Evolutionary conservation across 768 basidiomycete species (phyloP).

Genomic region (Mycena alexandri): DNA sequence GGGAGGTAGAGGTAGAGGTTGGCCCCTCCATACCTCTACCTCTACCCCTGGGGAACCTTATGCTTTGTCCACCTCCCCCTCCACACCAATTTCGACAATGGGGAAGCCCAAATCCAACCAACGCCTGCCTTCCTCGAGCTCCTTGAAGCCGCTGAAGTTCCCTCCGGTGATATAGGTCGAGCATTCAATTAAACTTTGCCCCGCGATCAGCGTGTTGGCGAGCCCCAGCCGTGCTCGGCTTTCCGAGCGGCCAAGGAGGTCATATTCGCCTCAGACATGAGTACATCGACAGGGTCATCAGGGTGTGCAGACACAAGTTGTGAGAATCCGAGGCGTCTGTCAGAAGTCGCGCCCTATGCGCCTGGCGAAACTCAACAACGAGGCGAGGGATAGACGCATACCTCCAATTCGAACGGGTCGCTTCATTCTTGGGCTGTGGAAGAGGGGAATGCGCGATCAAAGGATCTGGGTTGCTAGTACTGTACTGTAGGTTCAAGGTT

Average conservation of each 20-base stretch:
- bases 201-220: slow-evolving; percentile 33
- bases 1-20: no score
- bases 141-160: slow-evolving; percentile 36
- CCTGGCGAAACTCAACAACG: slow-evolving; percentile 9
- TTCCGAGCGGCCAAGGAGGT: slow-evolving; percentile 27
- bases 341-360: slow-evolving; percentile 27
- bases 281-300: slow-evolving; percentile 34
- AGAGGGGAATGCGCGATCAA: no score
- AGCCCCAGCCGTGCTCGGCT: slow-evolving; percentile 35
- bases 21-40: no score
- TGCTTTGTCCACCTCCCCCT: slow-evolving; percentile 31
- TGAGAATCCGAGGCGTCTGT: slow-evolving; percentile 30
- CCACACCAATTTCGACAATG: slow-evolving; percentile 32
- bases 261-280: slow-evolving; percentile 38
- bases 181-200: slow-evolving; percentile 37
- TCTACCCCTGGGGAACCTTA: no score
- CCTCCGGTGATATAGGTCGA: slow-evolving; percentile 37
- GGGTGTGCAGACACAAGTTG: slow-evolving; percentile 28
- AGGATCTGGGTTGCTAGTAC: no score
- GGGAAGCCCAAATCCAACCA: slow-evolving; percentile 35
- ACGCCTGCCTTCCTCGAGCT: slow-evolving; percentile 31
- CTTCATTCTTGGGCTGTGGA: slow-evolving; percentile 19
- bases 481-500: no score
- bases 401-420: slow-evolving; percentile 38
- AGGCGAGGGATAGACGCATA: background rate